Evolutionary conservation across 345 rosid species (phyloP), one percentile per base, ranked within the genome.

Genomic region (Firmiana major): DNA sequence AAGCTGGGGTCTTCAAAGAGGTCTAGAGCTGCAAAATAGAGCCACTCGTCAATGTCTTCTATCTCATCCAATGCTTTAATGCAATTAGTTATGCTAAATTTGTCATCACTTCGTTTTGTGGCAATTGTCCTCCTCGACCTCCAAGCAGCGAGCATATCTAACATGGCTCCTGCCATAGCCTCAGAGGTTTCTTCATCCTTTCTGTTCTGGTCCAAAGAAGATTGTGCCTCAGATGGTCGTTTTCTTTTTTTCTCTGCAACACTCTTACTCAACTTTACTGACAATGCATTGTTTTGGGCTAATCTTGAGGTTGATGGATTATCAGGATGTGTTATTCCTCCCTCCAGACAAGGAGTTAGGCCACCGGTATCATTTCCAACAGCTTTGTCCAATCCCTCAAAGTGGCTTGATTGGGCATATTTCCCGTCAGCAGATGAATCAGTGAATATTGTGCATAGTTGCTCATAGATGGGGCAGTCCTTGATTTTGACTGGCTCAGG

Each of bases 391-490:
- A 88, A 78, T 9, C 86, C 93, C 76, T 90, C 93, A 75, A 90
- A 94, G 81, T 92, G 94, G 83, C 97, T 94, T 46, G 98, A 94
- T 82, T 90, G 97, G 72, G 98, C 98, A 79, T 90, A 94, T 75
- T 84, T 89, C 48, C 98, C 98, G 71, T 87, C 89, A 26, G 82
- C 83, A 24, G 88, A 87, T 75, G 89, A 78, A 77, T 94, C 94
- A 10, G 81, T 78, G 81, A 90, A 94, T 65, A 94, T 94, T 31
- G 85, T 75, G 79, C 91, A 84, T 46, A 94, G 89, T 82, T 94
- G 97, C 21, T 88, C 92, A 49, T 87, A 92, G 66, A 93, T 92
- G n/a, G 92, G 91, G 11, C 92, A 88, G 22, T 89, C 93, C 86
- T 88, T 89, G 58, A 81, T 88, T 78, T 87, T 89, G 58, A 81